These are phyloP conservation scores for Trifolium subterraneum DNA, from an alignment of 306 rosid genomes.

Conservation along the genomic window DNA sequence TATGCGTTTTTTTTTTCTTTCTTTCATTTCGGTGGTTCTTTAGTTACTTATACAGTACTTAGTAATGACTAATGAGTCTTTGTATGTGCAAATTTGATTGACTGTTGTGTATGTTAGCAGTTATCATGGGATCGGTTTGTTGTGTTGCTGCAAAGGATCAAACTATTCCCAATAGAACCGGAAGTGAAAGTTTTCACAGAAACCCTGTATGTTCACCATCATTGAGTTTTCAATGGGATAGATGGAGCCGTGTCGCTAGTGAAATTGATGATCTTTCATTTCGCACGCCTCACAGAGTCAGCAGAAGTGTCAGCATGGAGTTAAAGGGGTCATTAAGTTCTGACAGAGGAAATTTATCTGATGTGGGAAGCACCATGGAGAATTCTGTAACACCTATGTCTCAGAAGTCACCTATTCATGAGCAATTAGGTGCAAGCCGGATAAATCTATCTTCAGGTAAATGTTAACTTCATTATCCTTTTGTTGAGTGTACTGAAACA, in stretches of 20 bases:
- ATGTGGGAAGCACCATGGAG: conserved; percentile 61
- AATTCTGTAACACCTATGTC: conserved; percentile 57
- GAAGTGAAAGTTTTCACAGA: conserved; percentile 51
- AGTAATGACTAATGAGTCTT: background rate
- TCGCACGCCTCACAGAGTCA: conserved; percentile 49
- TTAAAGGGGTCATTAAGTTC: conserved; percentile 61
- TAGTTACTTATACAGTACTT: background rate
- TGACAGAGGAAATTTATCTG: conserved; percentile 67
- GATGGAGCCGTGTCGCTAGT: conserved; percentile 55
- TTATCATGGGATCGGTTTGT: conserved; percentile 63
- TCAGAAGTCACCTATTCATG: conserved; percentile 59
- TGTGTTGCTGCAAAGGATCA: conserved; percentile 60
- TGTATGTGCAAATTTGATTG: conserved; percentile 9
- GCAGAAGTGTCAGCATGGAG: conserved; percentile 68
- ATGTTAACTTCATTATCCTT: conserved; percentile 1
- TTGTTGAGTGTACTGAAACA: conserved; percentile 21
- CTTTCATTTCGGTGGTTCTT: conserved; percentile 1
- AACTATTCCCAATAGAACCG: conserved; percentile 43
- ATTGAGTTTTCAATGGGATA: conserved; percentile 66
- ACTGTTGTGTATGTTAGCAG: conserved; percentile 29
- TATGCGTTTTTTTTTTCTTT: conserved; percentile 4
- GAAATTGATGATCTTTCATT: conserved; percentile 58
- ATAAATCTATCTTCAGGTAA: conserved; percentile 68
- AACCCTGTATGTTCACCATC: conserved; percentile 53
- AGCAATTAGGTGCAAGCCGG: conserved; percentile 48